Evolutionary conservation across 257 asterid species (phyloP), one percentile per base, ranked within the genome.

Genomic region (Coffea canephora): DNA sequence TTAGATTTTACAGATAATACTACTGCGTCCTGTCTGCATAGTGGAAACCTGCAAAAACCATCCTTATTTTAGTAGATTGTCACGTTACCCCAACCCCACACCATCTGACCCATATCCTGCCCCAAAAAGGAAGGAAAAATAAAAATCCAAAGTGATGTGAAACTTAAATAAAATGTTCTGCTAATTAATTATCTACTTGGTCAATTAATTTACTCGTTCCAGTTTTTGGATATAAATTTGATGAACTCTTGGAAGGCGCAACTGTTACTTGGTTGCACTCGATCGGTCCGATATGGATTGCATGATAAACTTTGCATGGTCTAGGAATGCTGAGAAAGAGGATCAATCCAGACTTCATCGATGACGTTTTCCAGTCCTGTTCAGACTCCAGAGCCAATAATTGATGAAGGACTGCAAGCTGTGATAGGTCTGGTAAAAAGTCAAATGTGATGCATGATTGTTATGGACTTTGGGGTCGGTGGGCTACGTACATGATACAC

Each of bases 231-330:
- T 41, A 21, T 4, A 19, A n/a, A 11, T 57, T 39, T 55, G 59
- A 39, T 5, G 18, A 27, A 10, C 14, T 3, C 25, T 54, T 52
- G 12, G 65, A 9, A 70, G 31, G 49, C 6, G 48, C 66, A 73
- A 16, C 16, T n/a, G 5, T 5, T 71, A 10, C 18, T 39, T 25
- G 1, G 0, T 13, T 81, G 82, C 91, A 82, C 88, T n/a, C n/a
- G n/a, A n/a, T 83, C 65, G 6, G 81, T 86, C 82, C 92, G 80
- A 82, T 86, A 85, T 82, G 74, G 91, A 87, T 86, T 85, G 87
- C 84, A 71, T 78, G 84, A 46, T 39, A 8, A 80, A 79, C 79
- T 73, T 73, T 82, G 81, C 78, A 81, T 84, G 77, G 78, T 36
- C 65, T 82, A 61, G 69, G 69, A 21, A 45, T 52, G 80, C 65